A percentile compares a stretch with the other conserved stretches of the same genome.
phyloP scores from a whole-genome alignment of 129 eudicot genomes.

The Flaveria sonorensis region DNA sequence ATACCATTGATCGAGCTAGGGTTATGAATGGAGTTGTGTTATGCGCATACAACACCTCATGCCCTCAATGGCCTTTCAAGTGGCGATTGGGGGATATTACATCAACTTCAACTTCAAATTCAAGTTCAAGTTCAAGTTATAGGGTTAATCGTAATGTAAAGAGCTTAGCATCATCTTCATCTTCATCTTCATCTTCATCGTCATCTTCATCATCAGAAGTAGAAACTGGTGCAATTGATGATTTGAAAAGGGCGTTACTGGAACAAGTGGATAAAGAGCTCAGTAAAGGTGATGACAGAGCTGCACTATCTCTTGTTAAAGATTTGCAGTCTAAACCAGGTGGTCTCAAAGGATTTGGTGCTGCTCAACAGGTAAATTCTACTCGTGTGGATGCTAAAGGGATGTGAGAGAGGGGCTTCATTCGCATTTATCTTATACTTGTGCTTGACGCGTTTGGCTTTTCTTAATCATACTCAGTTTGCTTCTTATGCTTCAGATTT shows the following conservation, averaged over 20 bases:
- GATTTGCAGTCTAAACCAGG: conserved; percentile 62
- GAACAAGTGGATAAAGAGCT: conserved; percentile 80
- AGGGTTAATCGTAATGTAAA: conserved; percentile 5
- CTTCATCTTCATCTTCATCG: too few species aligned
- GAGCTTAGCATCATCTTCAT: conserved; percentile 19
- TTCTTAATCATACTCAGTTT: neutral
- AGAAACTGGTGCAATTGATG: conserved; percentile 14
- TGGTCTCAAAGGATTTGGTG: conserved; percentile 77
- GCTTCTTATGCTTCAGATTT: too few species aligned
- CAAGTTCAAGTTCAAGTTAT: conserved; percentile 20
- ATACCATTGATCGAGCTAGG: conserved; percentile 9
- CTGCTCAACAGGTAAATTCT: conserved; percentile 79
- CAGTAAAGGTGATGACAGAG: conserved; percentile 69
- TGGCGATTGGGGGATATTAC: neutral
- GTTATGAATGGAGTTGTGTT: conserved; percentile 39
- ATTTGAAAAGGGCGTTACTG: conserved; percentile 42
- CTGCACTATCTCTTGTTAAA: conserved; percentile 65
- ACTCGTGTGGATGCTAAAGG: too few species aligned
- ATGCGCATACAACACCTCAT: conserved; percentile 18
- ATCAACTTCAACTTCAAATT: neutral
- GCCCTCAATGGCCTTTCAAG: conserved; percentile 20
- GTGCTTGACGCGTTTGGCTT: neutral
- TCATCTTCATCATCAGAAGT: conserved; percentile 21
- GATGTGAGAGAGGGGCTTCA: neutral
- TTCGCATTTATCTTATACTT: neutral